A percentile compares a stretch with the other conserved stretches of the same genome.
phyloP scores from a whole-genome alignment of 1,284 basidiomycete genomes.

The Leccinum huronense region DNA sequence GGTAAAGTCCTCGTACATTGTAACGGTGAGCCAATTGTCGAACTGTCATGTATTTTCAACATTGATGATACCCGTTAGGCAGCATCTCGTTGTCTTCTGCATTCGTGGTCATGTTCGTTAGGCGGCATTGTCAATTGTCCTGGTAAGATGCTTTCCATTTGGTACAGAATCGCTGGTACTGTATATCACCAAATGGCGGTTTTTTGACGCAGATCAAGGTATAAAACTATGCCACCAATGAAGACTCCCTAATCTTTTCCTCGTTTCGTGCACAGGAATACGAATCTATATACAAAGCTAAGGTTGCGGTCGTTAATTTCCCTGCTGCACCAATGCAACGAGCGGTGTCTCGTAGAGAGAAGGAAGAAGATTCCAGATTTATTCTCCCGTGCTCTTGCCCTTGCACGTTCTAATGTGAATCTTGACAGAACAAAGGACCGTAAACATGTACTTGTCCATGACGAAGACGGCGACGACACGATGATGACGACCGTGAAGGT shows the following conservation, averaged over 20 bases:
- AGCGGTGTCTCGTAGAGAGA: conserved; percentile 57
- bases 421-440: conserved; percentile 48
- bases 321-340: conserved; percentile 44
- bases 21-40: conserved; percentile 59
- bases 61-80: conserved; percentile 44
- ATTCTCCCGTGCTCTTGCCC: conserved; percentile 13
- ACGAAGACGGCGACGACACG: conserved; percentile 23
- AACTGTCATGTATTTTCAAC: not conserved
- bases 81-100: conserved; percentile 86
- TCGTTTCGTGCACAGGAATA: conserved; percentile 61
- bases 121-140: conserved; percentile 76
- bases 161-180: conserved; percentile 88
- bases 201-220: conserved; percentile 88
- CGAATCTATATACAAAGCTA: conserved; percentile 83
- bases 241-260: conserved; percentile 7
- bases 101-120: conserved; percentile 90
- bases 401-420: not conserved
- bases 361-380: conserved; percentile 59
- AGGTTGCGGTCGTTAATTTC: conserved; percentile 58
- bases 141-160: conserved; percentile 84
- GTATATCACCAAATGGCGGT: conserved; percentile 85
- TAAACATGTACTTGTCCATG: conserved; percentile 46
- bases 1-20: conserved; percentile 89
- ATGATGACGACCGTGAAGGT: conserved; percentile 36
- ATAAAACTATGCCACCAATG: conserved; percentile 18